Percentiles rank a stretch among this genome's conserved stretches.
These are phyloP conservation scores for Microbotryum violaceum DNA, from an alignment of 1,284 basidiomycete species.

Conservation along the genomic window DNA sequence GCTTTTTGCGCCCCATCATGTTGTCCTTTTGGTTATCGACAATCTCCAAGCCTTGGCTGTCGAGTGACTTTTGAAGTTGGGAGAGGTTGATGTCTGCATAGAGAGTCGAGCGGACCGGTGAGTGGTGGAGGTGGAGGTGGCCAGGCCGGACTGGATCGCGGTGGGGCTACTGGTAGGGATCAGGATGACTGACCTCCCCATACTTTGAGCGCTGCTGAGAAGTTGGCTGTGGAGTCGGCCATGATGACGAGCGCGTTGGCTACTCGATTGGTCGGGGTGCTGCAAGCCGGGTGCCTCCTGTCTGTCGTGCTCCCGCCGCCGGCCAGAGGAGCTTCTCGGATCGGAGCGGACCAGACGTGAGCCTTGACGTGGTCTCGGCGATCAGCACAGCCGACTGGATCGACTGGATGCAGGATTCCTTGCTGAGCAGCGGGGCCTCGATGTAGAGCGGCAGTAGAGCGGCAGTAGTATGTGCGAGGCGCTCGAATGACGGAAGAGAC, in stretches of 20 bases:
- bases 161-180: neutral
- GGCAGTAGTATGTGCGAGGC: no score
- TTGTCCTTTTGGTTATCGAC: constrained; percentile 98
- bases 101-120: neutral
- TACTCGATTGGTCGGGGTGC: no score
- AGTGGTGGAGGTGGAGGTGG: neutral
- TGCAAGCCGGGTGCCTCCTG: no score
- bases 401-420: neutral
- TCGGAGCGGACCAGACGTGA: neutral
- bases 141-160: neutral
- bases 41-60: constrained; percentile 80
- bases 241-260: neutral
- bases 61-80: constrained; percentile 85
- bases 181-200: constrained; percentile 19
- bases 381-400: neutral
- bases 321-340: neutral
- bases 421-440: neutral
- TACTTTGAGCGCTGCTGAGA: constrained; percentile 16
- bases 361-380: neutral
- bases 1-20: constrained; percentile 79
- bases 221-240: constrained; percentile 18
- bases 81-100: constrained; percentile 69
- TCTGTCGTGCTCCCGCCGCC: no score
- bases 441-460: no score
- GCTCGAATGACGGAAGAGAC: no score